phyloP scores from a whole-genome alignment of 352 stramenopile species.

The Peronospora belbahrii region DNA sequence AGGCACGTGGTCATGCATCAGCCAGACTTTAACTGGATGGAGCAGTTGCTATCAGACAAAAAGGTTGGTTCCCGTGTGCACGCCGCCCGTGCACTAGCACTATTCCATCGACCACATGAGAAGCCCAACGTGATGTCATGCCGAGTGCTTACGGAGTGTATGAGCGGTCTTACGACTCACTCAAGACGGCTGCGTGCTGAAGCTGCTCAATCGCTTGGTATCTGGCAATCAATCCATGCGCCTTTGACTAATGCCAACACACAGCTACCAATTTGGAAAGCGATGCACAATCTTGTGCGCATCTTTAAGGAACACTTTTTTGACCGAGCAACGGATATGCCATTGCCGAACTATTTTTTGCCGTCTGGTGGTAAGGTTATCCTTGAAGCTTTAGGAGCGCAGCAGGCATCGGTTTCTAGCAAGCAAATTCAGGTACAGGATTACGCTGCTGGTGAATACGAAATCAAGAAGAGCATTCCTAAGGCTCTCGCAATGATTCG shows the following conservation, averaged over 20 bases:
- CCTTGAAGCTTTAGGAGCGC: constrained; percentile 62
- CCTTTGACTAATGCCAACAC: constrained; percentile 77
- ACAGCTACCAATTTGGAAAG: constrained; percentile 76
- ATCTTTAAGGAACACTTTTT: constrained; percentile 88
- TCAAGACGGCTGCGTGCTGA: constrained; percentile 67
- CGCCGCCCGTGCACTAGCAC: constrained; percentile 56
- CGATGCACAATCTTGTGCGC: constrained; percentile 81
- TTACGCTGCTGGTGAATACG: constrained; percentile 77
- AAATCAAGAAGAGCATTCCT: constrained; percentile 84
- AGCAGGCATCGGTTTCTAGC: constrained; percentile 73
- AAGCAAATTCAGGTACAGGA: constrained; percentile 84
- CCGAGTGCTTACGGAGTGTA: constrained; percentile 75
- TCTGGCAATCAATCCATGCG: constrained; percentile 83
- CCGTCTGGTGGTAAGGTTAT: constrained; percentile 79
- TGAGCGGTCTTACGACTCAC: constrained; percentile 79
- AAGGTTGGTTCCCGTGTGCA: constrained; percentile 79
- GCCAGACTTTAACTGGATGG: constrained; percentile 86
- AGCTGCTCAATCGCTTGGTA: constrained; percentile 60
- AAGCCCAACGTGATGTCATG: constrained; percentile 85
- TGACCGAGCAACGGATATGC: constrained; percentile 72
- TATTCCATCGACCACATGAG: constrained; percentile 76
- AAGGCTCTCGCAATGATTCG: constrained; percentile 68
- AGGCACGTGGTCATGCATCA: constrained; percentile 82
- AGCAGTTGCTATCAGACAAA: constrained; percentile 77
- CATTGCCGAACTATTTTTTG: constrained; percentile 82